Evolutionary conservation across 1,284 basidiomycete genomes (phyloP), one percentile per base, ranked within the genome.

Genomic region (Acaromyces ingoldii): DNA sequence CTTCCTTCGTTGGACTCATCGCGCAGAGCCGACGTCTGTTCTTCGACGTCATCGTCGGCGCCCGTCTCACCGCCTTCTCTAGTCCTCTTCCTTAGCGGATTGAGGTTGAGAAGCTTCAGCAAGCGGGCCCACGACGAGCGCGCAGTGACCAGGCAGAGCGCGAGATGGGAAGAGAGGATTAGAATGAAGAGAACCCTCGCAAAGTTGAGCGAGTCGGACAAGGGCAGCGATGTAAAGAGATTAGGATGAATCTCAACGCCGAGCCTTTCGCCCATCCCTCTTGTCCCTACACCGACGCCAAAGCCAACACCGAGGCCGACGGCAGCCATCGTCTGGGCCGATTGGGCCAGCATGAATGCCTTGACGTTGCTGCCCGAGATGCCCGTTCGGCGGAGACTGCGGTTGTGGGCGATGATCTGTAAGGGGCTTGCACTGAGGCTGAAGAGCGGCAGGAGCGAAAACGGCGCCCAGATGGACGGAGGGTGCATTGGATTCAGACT

Each of bases 401-500:
- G 62, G 39, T 67, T 67, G 49, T 74, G 72, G 1, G 64, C 63
- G n/a, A 74, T 52, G 25, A 74, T 70, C 38, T 74, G 72, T 21
- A 67, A 53, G 10, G 72, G 70, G n/a, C 63, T 65, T 3, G 65
- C 60, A 24, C 66, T 70, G 4, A 74, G 58, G 31, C 67, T 65
- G 22, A 74, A 48, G 21, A 74, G 51, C 0, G 72, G 72, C 36
- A 74, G 53, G 34, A 74, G 57, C n/a, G 70, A 70, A 36, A 63
- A 65, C 28, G 70, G 69, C 1, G 67, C 70, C 72, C 72, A 72
- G 11, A 68, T 57, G 25, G 65, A 66, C 6, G 63, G 63, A 3
- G 65, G 59, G 30, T 62, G 25, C 2, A 62, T 17, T 4, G 63
- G 65, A 15, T 66, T 62, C 26, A 42, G 38, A 29, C 62, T 61